Conservation (phyloP, 1,284 basidiomycete genomes). For the Xanthoconium separans region DNA sequence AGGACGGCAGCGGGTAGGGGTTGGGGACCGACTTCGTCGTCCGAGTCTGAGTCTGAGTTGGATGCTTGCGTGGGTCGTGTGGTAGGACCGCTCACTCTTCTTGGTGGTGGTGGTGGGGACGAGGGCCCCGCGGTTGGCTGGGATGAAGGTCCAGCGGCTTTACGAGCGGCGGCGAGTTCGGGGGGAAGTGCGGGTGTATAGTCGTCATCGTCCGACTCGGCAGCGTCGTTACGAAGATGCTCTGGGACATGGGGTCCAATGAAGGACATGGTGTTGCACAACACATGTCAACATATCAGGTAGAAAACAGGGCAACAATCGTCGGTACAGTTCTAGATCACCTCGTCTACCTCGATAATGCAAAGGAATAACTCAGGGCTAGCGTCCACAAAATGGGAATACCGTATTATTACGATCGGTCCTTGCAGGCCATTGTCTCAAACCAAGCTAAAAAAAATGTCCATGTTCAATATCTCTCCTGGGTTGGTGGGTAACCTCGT, state of each 20-base stretch:
- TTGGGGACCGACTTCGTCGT: conserved; percentile 76
- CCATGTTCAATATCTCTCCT: conserved; percentile 29
- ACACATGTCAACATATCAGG: too few species aligned
- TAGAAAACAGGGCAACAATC: too few species aligned
- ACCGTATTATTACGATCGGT: conserved; percentile 16
- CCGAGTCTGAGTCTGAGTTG: conserved; percentile 65
- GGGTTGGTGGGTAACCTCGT: conserved; percentile 31
- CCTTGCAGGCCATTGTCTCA: conserved; percentile 5
- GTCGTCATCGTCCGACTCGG: conserved; percentile 59
- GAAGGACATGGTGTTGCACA: conserved; percentile 31
- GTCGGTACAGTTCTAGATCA: background rate
- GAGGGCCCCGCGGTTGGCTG: conserved; percentile 19
- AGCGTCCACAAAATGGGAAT: conserved; percentile 21
- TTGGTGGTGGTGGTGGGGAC: conserved; percentile 19
- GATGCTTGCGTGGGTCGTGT: conserved; percentile 37
- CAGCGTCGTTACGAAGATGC: conserved; percentile 33
- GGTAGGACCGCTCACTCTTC: conserved; percentile 39
- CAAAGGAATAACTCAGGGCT: conserved; percentile 21
- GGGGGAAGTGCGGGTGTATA: conserved; percentile 67
- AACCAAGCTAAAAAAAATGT: conserved; percentile 9
- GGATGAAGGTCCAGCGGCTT: conserved; percentile 14
- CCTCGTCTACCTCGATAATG: conserved; percentile 14
- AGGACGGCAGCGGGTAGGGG: conserved; percentile 51
- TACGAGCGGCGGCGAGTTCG: conserved; percentile 45
- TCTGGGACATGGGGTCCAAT: conserved; percentile 49